Evolutionary conservation across 129 eudicot genomes (phyloP).

Genomic region (Chrysanthemum lavandulifolium): DNA sequence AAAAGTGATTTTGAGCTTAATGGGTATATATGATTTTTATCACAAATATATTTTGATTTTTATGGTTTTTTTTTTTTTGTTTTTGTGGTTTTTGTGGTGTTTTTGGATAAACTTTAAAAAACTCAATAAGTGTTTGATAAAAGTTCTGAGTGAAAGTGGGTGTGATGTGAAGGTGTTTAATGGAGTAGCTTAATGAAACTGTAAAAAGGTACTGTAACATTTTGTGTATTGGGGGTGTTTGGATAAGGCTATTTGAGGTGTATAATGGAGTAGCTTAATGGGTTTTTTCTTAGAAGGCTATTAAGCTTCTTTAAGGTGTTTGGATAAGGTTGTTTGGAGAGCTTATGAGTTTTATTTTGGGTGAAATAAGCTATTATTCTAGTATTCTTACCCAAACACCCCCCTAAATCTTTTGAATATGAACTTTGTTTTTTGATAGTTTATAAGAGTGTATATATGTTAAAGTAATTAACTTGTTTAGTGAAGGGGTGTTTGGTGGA

Average conservation of each 20-base stretch:
- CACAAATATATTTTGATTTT: neutral
- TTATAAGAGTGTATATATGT: neutral
- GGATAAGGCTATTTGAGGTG: neutral
- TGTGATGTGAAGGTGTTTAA: neutral
- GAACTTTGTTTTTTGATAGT: too few species aligned
- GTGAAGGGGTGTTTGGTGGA: too few species aligned
- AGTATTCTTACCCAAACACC: too few species aligned
- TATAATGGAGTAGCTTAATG: too few species aligned
- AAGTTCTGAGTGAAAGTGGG: slow-evolving; percentile 12
- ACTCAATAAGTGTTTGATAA: slow-evolving; percentile 11
- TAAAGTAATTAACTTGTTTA: too few species aligned
- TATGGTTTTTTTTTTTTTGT: too few species aligned
- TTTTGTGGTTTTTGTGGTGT: neutral
- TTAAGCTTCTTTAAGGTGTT: neutral
- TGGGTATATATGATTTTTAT: slow-evolving; percentile 6
- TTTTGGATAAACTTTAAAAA: too few species aligned
- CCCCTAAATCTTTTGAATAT: too few species aligned
- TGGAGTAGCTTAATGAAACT: neutral
- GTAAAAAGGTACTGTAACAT: neutral
- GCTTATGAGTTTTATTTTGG: too few species aligned
- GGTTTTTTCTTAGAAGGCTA: neutral
- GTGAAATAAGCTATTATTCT: too few species aligned
- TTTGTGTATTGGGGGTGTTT: neutral
- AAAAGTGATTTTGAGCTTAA: neutral
- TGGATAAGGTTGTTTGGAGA: too few species aligned